Conservation (phyloP, 352 stramenopile genomes). For the Pythium dissimile region DNA sequence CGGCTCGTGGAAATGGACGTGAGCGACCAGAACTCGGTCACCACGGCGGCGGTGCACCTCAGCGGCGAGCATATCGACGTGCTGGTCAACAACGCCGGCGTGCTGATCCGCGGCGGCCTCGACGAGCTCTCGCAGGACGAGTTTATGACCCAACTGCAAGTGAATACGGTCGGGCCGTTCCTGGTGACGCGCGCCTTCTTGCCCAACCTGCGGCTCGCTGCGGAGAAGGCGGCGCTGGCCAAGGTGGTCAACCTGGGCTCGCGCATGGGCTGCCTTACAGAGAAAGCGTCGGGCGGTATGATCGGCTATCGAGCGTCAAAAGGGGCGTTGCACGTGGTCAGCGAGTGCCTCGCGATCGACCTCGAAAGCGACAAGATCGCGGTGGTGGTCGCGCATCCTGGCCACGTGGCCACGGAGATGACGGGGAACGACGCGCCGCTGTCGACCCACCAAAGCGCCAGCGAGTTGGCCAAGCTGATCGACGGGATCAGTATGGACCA, state of each 20-base stretch:
- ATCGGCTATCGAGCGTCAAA: background rate
- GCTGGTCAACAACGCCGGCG: constrained; percentile 42
- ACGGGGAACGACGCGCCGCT: too few relatives aligned
- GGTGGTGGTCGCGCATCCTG: background rate
- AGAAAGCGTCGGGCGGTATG: background rate
- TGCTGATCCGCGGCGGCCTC: constrained; percentile 2
- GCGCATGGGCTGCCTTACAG: constrained; percentile 1
- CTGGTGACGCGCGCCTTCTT: constrained; percentile 54
- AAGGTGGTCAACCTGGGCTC: constrained; percentile 23
- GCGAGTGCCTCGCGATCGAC: constrained; percentile 22
- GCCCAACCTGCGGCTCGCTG: constrained; percentile 44
- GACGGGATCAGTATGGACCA: background rate
- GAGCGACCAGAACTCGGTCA: constrained; percentile 19
- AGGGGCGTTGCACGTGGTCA: constrained; percentile 36
- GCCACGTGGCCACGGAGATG: background rate
- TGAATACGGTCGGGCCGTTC: constrained; percentile 68
- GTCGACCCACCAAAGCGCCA: background rate
- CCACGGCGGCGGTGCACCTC: constrained; percentile 12
- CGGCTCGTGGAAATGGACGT: too few relatives aligned
- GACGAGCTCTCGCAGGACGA: constrained; percentile 1
- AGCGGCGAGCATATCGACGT: constrained; percentile 26
- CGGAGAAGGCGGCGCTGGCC: constrained; percentile 27
- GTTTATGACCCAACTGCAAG: constrained; percentile 60
- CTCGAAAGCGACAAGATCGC: constrained; percentile 19
- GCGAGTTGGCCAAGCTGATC: background rate